Evolutionary conservation across 139 green algal genomes (phyloP), one percentile per base, ranked within the genome.

Genomic region (Yamagishiella unicocca): DNA sequence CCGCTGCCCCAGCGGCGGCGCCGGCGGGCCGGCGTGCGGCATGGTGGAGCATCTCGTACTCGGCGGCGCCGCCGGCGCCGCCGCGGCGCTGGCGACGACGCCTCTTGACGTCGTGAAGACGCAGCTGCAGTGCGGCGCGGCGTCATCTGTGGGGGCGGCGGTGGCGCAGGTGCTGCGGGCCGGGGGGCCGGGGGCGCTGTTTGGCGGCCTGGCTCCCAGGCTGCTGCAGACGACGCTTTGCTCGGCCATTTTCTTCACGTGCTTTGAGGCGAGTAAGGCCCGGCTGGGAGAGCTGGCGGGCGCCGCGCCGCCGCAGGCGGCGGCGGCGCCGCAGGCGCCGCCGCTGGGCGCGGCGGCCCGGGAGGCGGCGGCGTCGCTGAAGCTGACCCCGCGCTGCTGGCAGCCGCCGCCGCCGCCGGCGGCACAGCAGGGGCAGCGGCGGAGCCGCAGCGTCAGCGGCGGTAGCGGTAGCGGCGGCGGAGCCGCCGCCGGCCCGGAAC

Each of bases 51-150:
- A 61, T 31, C 6, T 86, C 8, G 7, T 82, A 38, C 87, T 97
- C 8, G 95, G 95, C 14, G 95, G 91, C 38, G 75, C 90, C 54
- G 92, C 90, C 24, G 95, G 95, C 8, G 93, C 95, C 2, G 54
- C 70, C 61, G 94, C 95, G 8, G 93, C 95, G 4, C 85, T 89
- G 45, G 90, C 90, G 73, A 97, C 95, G 58, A 97, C 94, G 78
- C 95, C 95, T 35, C 89, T 97, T 40, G 95, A 97, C 78, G 90
- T 95, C 43, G 84, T 94, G 62, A 97, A 97, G 91, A 97, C 93
- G 9, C 87, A 90, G 62, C 87, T 96, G 86, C 94, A 97, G 89
- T 96, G 92, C 88, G 89, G 85, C 43, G 43, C 46, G 19, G 84
- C 87, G 35, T 43, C 22, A 29, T 78, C 84, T 12, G 68, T 78